Percentiles rank a stretch among this genome's conserved stretches.
phyloP scores from a whole-genome alignment of 441 rosid genomes.

The Populus tomentosa region DNA sequence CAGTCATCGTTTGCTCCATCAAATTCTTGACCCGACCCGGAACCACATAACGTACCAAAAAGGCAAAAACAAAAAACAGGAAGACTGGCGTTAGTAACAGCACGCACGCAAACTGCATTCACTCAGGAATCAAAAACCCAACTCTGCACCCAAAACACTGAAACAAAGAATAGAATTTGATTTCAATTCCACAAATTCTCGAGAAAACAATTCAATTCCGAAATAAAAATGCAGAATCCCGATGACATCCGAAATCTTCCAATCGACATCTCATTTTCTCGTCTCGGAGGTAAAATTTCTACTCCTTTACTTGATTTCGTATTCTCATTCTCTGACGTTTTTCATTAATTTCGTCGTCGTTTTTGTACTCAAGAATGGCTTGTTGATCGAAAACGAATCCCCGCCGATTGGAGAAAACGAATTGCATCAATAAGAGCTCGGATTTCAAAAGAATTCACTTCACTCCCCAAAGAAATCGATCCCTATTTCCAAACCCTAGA shows the following conservation, averaged over 20 bases:
- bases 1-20: not conserved
- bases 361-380: constrained; percentile 65
- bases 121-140: not conserved
- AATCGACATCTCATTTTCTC: constrained; percentile 88
- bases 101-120: not conserved
- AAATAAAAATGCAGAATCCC: constrained; percentile 45
- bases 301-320: constrained; percentile 5
- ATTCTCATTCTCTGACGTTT: not conserved
- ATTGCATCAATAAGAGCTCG: constrained; percentile 63
- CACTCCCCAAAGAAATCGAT: constrained; percentile 75
- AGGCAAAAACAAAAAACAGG: too few relatives aligned
- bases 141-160: not conserved
- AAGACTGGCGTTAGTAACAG: not conserved
- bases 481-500: constrained; percentile 75
- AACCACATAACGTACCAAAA: not conserved
- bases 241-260: constrained; percentile 88
- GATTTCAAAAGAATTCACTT: constrained; percentile 64
- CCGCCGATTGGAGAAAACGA: constrained; percentile 86
- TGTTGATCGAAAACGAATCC: constrained; percentile 94
- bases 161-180: not conserved
- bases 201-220: not conserved
- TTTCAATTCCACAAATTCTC: not conserved
- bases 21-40: not conserved
- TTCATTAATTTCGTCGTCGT: constrained; percentile 4
- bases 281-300: constrained; percentile 66